Evolutionary conservation across 75 land plant species (phyloP).

Genomic region (Sequoiadendron giganteum): DNA sequence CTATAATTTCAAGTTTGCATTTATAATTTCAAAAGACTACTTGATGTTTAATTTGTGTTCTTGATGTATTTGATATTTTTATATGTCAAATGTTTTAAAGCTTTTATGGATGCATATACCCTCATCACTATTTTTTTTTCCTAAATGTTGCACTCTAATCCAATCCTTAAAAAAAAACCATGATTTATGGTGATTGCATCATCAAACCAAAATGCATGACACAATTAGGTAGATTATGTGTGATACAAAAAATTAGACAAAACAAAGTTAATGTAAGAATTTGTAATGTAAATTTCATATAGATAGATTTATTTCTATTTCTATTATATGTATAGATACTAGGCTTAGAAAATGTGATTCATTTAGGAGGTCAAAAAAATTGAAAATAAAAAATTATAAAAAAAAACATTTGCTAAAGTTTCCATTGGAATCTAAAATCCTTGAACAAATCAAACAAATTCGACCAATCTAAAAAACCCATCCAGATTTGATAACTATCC

Average conservation of each 20-base stretch:
- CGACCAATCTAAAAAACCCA: too few species aligned
- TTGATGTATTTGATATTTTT: not conserved
- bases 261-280: not conserved
- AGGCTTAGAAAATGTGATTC: too few species aligned
- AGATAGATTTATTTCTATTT: not conserved
- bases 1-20: not conserved
- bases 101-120: not conserved
- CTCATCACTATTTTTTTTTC: not conserved
- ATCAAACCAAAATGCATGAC: not conserved
- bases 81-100: not conserved
- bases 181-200: not conserved
- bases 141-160: not conserved
- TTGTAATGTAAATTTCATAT: not conserved
- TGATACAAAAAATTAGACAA: not conserved
- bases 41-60: not conserved
- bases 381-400: too few species aligned
- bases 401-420: too few species aligned
- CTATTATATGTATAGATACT: not conserved
- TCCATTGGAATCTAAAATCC: too few species aligned
- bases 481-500: too few species aligned
- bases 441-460: too few species aligned
- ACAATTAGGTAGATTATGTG: not conserved
- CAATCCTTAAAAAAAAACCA: not conserved
- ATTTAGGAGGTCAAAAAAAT: too few species aligned
- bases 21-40: not conserved